phyloP scores from a whole-genome alignment of 2,329 filamentous ascomycete genomes.

The Stagonosporopsis chrysanthemi region DNA sequence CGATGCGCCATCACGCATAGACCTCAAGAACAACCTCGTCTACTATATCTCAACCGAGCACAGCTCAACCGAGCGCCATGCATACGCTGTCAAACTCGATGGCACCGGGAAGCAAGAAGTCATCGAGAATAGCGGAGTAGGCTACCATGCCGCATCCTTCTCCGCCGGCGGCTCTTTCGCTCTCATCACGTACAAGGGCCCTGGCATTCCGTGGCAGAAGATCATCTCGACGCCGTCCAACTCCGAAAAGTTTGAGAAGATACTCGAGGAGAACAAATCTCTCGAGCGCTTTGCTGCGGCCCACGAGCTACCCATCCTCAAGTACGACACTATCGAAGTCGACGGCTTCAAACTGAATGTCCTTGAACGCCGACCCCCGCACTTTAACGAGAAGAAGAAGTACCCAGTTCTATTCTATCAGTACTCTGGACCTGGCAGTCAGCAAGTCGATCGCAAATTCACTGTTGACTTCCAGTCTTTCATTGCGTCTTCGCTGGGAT shows the following conservation, averaged over 20 bases:
- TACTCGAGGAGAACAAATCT: conserved; percentile 78
- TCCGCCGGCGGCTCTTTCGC: conserved; percentile 82
- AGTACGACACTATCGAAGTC: conserved; percentile 85
- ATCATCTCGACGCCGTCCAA: conserved; percentile 83
- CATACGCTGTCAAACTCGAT: conserved; percentile 88
- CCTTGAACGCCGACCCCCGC: conserved; percentile 85
- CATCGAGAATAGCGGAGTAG: conserved; percentile 75
- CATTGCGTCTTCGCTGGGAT: conserved; percentile 82
- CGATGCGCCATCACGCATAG: conserved; percentile 81
- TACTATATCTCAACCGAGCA: conserved; percentile 91
- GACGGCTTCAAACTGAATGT: conserved; percentile 76
- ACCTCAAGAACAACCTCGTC: conserved; percentile 83
- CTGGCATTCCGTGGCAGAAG: conserved; percentile 88
- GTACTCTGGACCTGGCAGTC: conserved; percentile 94
- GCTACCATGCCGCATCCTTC: conserved; percentile 84
- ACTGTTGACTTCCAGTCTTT: conserved; percentile 89
- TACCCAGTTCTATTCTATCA: conserved; percentile 96
- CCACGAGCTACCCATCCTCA: conserved; percentile 81
- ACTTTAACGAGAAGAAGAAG: conserved; percentile 82
- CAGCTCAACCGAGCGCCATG: conserved; percentile 85
- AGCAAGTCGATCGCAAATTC: conserved; percentile 83
- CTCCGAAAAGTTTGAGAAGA: conserved; percentile 67
- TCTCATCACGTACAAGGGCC: conserved; percentile 84
- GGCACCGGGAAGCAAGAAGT: conserved; percentile 76
- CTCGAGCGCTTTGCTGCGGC: conserved; percentile 74